Conservation (phyloP, 2,329 filamentous ascomycete species). For the Fusarium chuoi region DNA sequence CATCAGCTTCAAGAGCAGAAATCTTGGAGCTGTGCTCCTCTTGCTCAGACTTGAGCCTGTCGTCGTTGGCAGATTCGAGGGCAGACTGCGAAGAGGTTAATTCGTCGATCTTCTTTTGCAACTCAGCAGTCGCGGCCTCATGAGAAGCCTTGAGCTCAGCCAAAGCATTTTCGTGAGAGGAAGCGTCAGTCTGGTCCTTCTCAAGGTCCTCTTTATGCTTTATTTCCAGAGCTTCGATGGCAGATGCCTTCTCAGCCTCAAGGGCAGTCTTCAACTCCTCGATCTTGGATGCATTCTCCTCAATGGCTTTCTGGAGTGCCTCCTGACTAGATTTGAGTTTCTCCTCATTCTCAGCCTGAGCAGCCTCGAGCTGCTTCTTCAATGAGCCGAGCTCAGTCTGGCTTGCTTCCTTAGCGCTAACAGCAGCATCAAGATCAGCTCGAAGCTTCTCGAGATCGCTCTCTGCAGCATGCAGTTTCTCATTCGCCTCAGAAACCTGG, state of each 20-base stretch:
- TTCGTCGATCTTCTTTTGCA: conserved; percentile 67
- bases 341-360: conserved; percentile 49
- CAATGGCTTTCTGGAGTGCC: conserved; percentile 51
- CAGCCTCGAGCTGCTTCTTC: conserved; percentile 61
- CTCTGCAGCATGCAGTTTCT: conserved; percentile 63
- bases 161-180: conserved; percentile 61
- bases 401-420: conserved; percentile 60
- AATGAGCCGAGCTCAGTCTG: conserved; percentile 60
- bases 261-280: conserved; percentile 62
- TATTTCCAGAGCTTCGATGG: conserved; percentile 61
- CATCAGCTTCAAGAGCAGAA: conserved; percentile 62
- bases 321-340: conserved; percentile 49
- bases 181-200: conserved; percentile 56
- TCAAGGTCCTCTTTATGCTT: conserved; percentile 63
- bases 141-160: conserved; percentile 62
- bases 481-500: conserved; percentile 59
- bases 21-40: conserved; percentile 59
- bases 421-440: conserved; percentile 59
- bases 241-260: conserved; percentile 60
- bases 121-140: conserved; percentile 57
- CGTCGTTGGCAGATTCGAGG: conserved; percentile 57
- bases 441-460: conserved; percentile 62
- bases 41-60: conserved; percentile 57
- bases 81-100: conserved; percentile 59
- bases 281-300: conserved; percentile 62